A percentile compares a stretch with the other conserved stretches of the same genome.
Evolutionary conservation across 2,329 filamentous ascomycete species (phyloP).

Genomic region (Trichoderma guizhouense): DNA sequence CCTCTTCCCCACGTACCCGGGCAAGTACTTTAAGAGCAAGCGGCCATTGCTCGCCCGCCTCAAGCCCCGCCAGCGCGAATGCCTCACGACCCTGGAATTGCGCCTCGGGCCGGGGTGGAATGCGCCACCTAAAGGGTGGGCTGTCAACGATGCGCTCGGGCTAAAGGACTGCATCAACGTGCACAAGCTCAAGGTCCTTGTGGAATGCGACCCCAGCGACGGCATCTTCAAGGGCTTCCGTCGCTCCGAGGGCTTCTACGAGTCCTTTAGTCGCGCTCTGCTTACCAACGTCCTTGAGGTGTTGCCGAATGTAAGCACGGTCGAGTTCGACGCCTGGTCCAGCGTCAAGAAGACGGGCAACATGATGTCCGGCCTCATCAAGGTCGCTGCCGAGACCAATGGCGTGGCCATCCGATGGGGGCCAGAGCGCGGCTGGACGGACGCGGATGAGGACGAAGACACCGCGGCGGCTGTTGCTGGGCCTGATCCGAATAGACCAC

Average conservation of each 20-base stretch:
- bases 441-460: slow-evolving; percentile 40
- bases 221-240: slow-evolving; percentile 66
- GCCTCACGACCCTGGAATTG: slow-evolving; percentile 63
- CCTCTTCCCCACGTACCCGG: slow-evolving; percentile 63
- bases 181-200: slow-evolving; percentile 60
- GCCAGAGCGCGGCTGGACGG: slow-evolving; percentile 62
- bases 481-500: not conserved
- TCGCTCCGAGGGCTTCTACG: slow-evolving; percentile 65
- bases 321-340: slow-evolving; percentile 69
- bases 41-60: slow-evolving; percentile 67
- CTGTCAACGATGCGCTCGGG: slow-evolving; percentile 62
- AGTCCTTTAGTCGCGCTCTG: slow-evolving; percentile 59
- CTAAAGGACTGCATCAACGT: slow-evolving; percentile 60
- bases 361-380: slow-evolving; percentile 60
- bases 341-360: slow-evolving; percentile 62
- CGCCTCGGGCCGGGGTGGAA: slow-evolving; percentile 71
- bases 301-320: slow-evolving; percentile 52
- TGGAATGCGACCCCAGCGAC: slow-evolving; percentile 70
- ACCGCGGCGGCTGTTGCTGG: not conserved
- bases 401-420: slow-evolving; percentile 61
- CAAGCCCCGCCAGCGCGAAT: slow-evolving; percentile 55
- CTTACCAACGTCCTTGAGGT: slow-evolving; percentile 54
- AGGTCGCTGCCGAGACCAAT: slow-evolving; percentile 46
- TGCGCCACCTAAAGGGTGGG: slow-evolving; percentile 67
- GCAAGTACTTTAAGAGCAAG: slow-evolving; percentile 69